Conservation (phyloP, 371 early-diverging fungal genomes). For the Mucor irregularis region DNA sequence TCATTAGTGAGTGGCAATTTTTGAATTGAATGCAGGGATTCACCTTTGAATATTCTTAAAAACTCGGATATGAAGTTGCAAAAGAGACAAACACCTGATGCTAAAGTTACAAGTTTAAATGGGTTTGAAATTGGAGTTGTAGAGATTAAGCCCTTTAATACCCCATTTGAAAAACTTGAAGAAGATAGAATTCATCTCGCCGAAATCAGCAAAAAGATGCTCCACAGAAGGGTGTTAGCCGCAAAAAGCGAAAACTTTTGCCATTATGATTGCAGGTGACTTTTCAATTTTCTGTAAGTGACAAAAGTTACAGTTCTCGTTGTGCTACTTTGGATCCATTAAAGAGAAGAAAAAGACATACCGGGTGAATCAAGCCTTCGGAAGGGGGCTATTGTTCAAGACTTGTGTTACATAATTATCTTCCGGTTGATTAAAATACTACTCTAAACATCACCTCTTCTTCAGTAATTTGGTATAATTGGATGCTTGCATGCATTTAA, state of each 20-base stretch:
- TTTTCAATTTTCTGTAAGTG: no score
- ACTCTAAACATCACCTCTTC: no score
- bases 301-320: no score
- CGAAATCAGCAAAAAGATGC: conserved; percentile 23
- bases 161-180: conserved; percentile 9
- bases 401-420: no score
- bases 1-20: conserved; percentile 6
- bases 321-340: no score
- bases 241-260: conserved; percentile 19
- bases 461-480: no score
- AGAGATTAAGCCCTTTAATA: conserved; percentile 17
- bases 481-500: no score
- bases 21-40: conserved; percentile 18
- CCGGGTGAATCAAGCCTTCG: no score
- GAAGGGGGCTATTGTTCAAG: no score
- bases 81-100: conserved; percentile 19
- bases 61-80: conserved; percentile 21
- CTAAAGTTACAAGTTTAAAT: conserved; percentile 13
- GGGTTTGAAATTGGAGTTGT: conserved; percentile 15
- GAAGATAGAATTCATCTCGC: conserved; percentile 21
- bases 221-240: conserved; percentile 17
- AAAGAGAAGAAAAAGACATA: no score
- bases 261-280: no score
- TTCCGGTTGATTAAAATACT: no score
- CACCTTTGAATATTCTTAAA: conserved; percentile 10